Base-by-base conservation (phyloP, 2,329 filamentous ascomycete genomes). In the Lecanicillium sp. region DNA sequence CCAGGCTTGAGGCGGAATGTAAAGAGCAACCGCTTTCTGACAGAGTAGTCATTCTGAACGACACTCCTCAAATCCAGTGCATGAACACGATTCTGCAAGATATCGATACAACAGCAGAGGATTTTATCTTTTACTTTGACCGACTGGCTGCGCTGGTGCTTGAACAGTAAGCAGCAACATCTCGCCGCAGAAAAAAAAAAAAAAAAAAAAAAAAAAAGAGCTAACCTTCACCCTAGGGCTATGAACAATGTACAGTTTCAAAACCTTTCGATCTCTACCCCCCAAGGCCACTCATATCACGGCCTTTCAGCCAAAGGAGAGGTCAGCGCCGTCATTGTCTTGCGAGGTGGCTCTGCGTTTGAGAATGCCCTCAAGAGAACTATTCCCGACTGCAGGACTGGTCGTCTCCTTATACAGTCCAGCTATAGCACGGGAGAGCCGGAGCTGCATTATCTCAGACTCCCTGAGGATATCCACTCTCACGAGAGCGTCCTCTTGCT, bases 91-190 rank as follows among this genome's bases (percentile, higher is more conserved):
- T 95, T 41, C 76, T 98, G 29, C 83, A 94, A 54, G 75, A 92
- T 50, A 82, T 85, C 14, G 73, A 80, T 34, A 90, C 87, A 0
- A 68, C 74, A 6, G 75, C 85, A 30, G 90, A 95, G 55, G 89
- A 96, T 51, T 96, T 95, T 57, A 86, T 95, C 45, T 96, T 96
- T 62, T 96, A 96, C 62, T 95, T 96, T 59, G 88, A 98, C 60
- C 78, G 92, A 28, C 68, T 96, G 28, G 79, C 85, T 2, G 78
- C 84, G n/a, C 68, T 95, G 37, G 70, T 96, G 18, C 76, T 96
- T 33, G 90, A 96, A 59, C 68, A 79, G 75, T 81, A 60, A 44
- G 72, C 62, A 17, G 11, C 16, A n/a, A n/a, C n/a, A n/a, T n/a
- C n/a, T n/a, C n/a, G n/a, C n/a, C n/a, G n/a, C n/a, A n/a, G n/a